Conservation (phyloP, 2,329 filamentous ascomycete species). For the Hypoxylon sp. region DNA sequence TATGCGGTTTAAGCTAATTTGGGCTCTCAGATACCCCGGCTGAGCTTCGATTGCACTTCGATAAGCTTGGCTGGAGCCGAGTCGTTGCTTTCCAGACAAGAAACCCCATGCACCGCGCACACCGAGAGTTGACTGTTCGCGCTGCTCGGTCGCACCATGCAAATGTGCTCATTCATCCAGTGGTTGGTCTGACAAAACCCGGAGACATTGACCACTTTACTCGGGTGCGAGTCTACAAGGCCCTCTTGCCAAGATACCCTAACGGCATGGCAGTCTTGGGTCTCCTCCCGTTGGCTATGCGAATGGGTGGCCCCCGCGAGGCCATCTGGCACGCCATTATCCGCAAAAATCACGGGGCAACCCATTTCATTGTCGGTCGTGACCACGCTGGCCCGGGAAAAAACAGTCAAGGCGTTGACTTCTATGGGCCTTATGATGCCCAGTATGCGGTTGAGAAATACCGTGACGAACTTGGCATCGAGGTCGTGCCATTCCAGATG, state of each 20-base stretch:
- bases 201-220: constrained; percentile 99
- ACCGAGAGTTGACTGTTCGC: constrained; percentile 97
- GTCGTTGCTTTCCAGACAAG: constrained; percentile 99
- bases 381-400: constrained; percentile 98
- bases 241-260: constrained; percentile 94
- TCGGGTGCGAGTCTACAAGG: constrained; percentile 98
- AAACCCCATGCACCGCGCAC: constrained; percentile 99
- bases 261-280: constrained; percentile 99
- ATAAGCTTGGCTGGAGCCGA: constrained; percentile 98
- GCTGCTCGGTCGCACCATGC: constrained; percentile 95
- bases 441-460: constrained; percentile 98
- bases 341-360: constrained; percentile 99
- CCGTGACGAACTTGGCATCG: constrained; percentile 95
- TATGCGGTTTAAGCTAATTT: constrained; percentile 37
- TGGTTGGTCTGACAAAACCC: constrained; percentile 98
- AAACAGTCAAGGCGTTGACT: constrained; percentile 96
- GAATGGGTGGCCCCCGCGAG: constrained; percentile 98
- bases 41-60: constrained; percentile 95
- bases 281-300: constrained; percentile 96
- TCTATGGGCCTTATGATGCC: constrained; percentile 98
- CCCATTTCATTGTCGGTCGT: constrained; percentile 98
- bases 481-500: constrained; percentile 99
- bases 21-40: constrained; percentile 81
- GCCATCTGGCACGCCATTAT: constrained; percentile 99
- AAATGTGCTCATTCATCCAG: constrained; percentile 98